A percentile compares a stretch with the other conserved stretches of the same genome.
phyloP scores from a whole-genome alignment of 169 alveolate species.

The Toxoplasma gondii region DNA sequence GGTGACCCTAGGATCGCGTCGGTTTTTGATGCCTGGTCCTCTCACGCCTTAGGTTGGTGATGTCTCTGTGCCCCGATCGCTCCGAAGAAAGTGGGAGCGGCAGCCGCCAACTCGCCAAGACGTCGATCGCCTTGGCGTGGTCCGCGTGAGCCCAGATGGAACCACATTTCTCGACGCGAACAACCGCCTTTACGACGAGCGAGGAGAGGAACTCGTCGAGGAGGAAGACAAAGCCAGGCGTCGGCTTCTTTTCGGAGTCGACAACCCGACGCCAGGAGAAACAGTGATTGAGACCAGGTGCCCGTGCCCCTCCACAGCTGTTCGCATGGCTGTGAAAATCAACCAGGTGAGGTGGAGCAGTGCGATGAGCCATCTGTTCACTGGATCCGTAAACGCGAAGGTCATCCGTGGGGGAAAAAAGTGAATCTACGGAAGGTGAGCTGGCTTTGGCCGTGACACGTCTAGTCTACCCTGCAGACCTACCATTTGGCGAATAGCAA shows the following conservation, averaged over 20 bases:
- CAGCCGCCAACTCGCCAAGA: constrained; percentile 45
- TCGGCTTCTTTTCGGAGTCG: not conserved
- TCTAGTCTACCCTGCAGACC: no score
- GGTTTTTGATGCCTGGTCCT: no score
- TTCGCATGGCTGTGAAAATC: constrained; percentile 70
- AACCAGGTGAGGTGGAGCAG: constrained; percentile 9
- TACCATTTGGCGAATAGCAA: no score
- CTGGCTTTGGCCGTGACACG: no score
- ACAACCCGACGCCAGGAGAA: constrained; percentile 11
- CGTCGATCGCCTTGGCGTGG: constrained; percentile 44
- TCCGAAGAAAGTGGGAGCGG: not conserved
- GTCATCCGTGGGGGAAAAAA: no score
- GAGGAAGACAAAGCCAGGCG: not conserved
- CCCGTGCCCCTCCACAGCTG: constrained; percentile 76
- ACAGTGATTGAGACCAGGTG: constrained; percentile 72
- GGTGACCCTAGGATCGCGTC: no score
- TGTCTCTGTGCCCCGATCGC: constrained; percentile 4
- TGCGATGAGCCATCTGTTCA: no score
- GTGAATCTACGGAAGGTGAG: no score
- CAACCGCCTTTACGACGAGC: not conserved
- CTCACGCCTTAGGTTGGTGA: not conserved
- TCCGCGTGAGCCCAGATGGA: not conserved
- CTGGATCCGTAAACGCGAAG: no score
- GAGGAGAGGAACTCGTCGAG: not conserved
- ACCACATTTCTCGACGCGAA: not conserved